Conservation (phyloP, 2,329 filamentous ascomycete species). For the Tolypocladium sp. region DNA sequence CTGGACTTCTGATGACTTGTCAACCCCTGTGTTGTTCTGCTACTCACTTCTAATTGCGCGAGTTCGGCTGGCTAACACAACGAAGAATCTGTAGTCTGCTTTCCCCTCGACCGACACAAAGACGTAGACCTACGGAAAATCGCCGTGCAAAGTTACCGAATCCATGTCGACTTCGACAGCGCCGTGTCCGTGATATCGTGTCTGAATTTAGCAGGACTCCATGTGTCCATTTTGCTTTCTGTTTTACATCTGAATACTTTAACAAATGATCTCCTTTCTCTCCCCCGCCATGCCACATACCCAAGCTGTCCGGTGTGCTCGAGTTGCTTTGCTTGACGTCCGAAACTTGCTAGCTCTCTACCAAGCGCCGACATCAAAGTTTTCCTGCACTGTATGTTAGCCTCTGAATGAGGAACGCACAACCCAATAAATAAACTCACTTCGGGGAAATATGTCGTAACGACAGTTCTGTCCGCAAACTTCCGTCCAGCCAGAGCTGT, state of each 20-base stretch:
- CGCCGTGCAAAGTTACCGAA: neutral
- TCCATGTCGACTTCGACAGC: neutral
- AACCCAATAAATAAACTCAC: slow-evolving; percentile 32
- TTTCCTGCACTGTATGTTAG: slow-evolving; percentile 55
- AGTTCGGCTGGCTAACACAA: slow-evolving; percentile 2
- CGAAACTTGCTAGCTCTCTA: slow-evolving; percentile 30
- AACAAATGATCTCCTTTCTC: neutral
- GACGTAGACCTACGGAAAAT: neutral
- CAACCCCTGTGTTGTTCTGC: neutral
- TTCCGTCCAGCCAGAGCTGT: slow-evolving; percentile 88
- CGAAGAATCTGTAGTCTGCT: slow-evolving; percentile 2
- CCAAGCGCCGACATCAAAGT: slow-evolving; percentile 88
- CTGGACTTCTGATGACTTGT: slow-evolving; percentile 65
- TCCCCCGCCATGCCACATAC: neutral
- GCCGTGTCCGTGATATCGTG: neutral
- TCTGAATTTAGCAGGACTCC: neutral
- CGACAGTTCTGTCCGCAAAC: slow-evolving; percentile 92
- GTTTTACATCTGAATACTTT: slow-evolving; percentile 9
- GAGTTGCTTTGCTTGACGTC: neutral
- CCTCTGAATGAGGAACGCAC: neutral
- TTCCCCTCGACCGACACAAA: neutral
- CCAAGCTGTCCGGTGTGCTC: slow-evolving; percentile 3
- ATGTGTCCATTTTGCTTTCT: neutral
- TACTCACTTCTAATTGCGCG: neutral
- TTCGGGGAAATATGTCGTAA: slow-evolving; percentile 94